A percentile compares a stretch with the other conserved stretches of the same genome.
phyloP scores from a whole-genome alignment of 2,329 filamentous ascomycete species.

The Chaetomium olivaceum region DNA sequence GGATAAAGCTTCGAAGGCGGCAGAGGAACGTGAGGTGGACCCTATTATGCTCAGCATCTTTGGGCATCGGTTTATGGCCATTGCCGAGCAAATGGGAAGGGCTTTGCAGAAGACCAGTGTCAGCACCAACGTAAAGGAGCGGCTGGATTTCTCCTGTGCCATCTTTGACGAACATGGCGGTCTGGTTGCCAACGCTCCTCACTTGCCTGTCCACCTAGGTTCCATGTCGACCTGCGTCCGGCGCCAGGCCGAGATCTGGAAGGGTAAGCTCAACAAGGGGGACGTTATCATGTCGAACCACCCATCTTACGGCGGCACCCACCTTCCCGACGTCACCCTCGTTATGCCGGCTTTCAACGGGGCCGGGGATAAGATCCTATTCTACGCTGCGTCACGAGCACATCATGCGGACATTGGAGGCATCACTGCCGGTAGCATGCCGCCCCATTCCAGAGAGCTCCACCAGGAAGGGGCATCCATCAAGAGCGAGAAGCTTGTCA shows the following conservation, averaged over 20 bases:
- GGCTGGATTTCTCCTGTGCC: slow-evolving; percentile 80
- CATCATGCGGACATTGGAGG: slow-evolving; percentile 86
- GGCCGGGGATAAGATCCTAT: slow-evolving; percentile 68
- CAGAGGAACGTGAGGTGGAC: slow-evolving; percentile 56
- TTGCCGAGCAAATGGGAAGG: slow-evolving; percentile 81
- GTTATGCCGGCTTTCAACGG: slow-evolving; percentile 74
- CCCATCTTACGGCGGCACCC: slow-evolving; percentile 80
- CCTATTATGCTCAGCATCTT: slow-evolving; percentile 79
- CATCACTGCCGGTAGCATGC: slow-evolving; percentile 81
- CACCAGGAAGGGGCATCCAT: slow-evolving; percentile 67
- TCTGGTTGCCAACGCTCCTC: slow-evolving; percentile 76
- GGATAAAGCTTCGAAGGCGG: slow-evolving; percentile 29
- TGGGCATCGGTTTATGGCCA: slow-evolving; percentile 80
- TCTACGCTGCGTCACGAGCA: slow-evolving; percentile 77
- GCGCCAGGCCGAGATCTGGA: slow-evolving; percentile 78
- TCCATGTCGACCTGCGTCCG: slow-evolving; percentile 84
- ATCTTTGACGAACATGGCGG: slow-evolving; percentile 76
- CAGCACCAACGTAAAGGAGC: slow-evolving; percentile 78
- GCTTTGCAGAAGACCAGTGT: slow-evolving; percentile 78
- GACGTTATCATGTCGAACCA: slow-evolving; percentile 85
- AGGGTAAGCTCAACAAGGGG: slow-evolving; percentile 72
- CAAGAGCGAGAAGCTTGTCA: slow-evolving; percentile 70
- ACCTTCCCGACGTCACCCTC: slow-evolving; percentile 80
- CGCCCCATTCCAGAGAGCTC: slow-evolving; percentile 67
- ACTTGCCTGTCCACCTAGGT: slow-evolving; percentile 78